These are phyloP conservation scores for Cercophora sp. DNA, from an alignment of 495 filamentous ascomycete species.

Conservation along the genomic window DNA sequence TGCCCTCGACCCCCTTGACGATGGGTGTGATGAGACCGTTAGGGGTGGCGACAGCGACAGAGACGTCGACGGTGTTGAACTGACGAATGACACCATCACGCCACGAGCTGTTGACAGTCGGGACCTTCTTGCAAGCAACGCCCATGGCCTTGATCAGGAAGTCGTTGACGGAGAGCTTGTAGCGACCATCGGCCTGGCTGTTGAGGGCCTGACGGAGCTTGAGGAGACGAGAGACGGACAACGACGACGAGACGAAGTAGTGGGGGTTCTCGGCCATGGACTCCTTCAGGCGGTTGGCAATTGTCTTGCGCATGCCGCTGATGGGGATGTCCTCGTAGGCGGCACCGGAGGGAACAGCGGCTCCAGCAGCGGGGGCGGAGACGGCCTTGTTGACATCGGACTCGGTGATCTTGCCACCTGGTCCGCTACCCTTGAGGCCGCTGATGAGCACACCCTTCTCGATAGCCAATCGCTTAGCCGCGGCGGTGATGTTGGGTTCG, in stretches of 20 bases:
- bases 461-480: conserved; percentile 75
- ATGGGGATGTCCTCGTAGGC: conserved; percentile 81
- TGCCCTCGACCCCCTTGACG: conserved; percentile 77
- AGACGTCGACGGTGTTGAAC: conserved; percentile 86
- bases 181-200: conserved; percentile 78
- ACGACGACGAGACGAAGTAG: conserved; percentile 86
- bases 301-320: conserved; percentile 95
- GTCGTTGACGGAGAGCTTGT: conserved; percentile 99
- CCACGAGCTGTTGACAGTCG: conserved; percentile 94
- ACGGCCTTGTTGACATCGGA: conserved; percentile 80
- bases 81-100: conserved; percentile 85
- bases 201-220: conserved; percentile 96
- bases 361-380: conserved; percentile 33
- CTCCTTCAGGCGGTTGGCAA: conserved; percentile 84
- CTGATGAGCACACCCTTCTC: conserved; percentile 81
- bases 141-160: conserved; percentile 97
- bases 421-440: conserved; percentile 81
- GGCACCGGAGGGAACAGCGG: conserved; percentile 52
- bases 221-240: conserved; percentile 89
- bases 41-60: conserved; percentile 91
- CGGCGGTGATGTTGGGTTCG: conserved; percentile 64
- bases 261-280: conserved; percentile 91
- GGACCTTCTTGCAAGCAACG: conserved; percentile 85
- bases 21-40: conserved; percentile 96
- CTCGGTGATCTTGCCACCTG: conserved; percentile 83